Percentiles rank a stretch among this genome's conserved stretches.
These are phyloP conservation scores for Lotmaria passim DNA, from an alignment of 208 protist genomes.

Conservation along the genomic window DNA sequence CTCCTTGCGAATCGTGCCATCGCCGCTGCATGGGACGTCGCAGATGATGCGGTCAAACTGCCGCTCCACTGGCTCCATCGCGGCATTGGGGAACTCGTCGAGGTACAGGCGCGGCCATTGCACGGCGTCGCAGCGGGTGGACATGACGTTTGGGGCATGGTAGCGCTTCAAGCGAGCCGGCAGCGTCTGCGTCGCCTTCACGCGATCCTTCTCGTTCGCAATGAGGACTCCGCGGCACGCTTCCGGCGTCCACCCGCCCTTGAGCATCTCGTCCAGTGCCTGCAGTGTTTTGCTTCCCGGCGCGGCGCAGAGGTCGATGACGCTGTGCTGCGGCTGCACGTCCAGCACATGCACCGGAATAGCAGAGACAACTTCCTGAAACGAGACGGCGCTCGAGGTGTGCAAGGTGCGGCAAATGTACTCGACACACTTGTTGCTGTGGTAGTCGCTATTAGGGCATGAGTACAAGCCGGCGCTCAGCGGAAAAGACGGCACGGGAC, in stretches of 20 bases:
- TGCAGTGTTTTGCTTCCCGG: slow-evolving; percentile 94
- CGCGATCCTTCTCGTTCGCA: slow-evolving; percentile 90
- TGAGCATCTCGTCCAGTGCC: slow-evolving; percentile 81
- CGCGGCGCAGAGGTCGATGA: slow-evolving; percentile 92
- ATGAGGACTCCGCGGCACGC: slow-evolving; percentile 73
- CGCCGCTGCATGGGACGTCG: slow-evolving; percentile 96
- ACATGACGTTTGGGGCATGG: slow-evolving; percentile 87
- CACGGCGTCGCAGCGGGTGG: slow-evolving; percentile 85
- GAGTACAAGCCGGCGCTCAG: slow-evolving; percentile 50
- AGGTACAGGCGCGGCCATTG: slow-evolving; percentile 87
- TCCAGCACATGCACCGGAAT: slow-evolving; percentile 82
- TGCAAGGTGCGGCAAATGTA: slow-evolving; percentile 87
- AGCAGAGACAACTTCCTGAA: slow-evolving; percentile 90
- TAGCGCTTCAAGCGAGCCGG: slow-evolving; percentile 89
- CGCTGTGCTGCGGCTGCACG: slow-evolving; percentile 74
- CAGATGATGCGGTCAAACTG: slow-evolving; percentile 93
- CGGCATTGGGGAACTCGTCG: slow-evolving; percentile 17
- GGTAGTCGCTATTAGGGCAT: slow-evolving; percentile 83
- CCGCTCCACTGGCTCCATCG: slow-evolving; percentile 38
- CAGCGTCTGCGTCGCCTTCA: slow-evolving; percentile 93
- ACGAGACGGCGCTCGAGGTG: slow-evolving; percentile 81
- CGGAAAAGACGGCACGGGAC: slow-evolving; percentile 45
- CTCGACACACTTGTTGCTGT: slow-evolving; percentile 62
- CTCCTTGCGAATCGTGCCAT: slow-evolving; percentile 95
- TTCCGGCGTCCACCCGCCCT: slow-evolving; percentile 42